Percentiles rank a stretch among this genome's conserved stretches.
phyloP scores from a whole-genome alignment of 108 stramenopile genomes.

The Ochromonas danica region DNA sequence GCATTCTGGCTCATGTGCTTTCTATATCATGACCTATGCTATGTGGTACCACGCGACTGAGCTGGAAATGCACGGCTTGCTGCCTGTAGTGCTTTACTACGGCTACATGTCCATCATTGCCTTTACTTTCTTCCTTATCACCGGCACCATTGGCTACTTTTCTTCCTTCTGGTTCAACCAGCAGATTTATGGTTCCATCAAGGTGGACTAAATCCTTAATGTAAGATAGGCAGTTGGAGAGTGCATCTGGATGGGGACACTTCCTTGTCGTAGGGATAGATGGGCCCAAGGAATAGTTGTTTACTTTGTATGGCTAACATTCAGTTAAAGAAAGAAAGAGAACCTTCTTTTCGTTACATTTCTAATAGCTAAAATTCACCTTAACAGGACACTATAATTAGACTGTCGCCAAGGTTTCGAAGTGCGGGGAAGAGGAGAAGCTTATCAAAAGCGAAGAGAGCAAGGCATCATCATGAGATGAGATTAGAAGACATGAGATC shows the following conservation, averaged over 20 bases:
- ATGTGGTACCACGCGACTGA: slow-evolving; percentile 63
- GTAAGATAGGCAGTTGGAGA: background rate
- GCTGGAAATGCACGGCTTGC: slow-evolving; percentile 49
- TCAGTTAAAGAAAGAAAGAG: no score
- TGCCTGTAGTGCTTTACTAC: slow-evolving; percentile 51
- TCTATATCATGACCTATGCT: slow-evolving; percentile 4
- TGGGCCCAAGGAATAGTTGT: no score
- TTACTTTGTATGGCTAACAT: no score
- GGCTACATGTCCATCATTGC: slow-evolving; percentile 95
- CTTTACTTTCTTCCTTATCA: slow-evolving; percentile 81
- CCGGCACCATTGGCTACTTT: slow-evolving; percentile 85
- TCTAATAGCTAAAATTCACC: no score
- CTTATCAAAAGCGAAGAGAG: background rate
- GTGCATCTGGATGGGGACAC: no score
- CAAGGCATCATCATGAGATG: background rate
- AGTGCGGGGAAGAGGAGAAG: no score
- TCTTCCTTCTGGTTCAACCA: slow-evolving; percentile 72
- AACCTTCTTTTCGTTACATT: no score
- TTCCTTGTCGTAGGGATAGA: no score
- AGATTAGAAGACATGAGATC: background rate
- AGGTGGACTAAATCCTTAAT: slow-evolving; percentile 43
- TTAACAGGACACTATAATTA: no score
- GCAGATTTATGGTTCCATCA: slow-evolving; percentile 63
- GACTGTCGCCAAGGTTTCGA: no score
- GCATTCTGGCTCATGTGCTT: slow-evolving; percentile 20